Evolutionary conservation across 768 basidiomycete species (phyloP).

Genomic region (Lentinula guzmanii): DNA sequence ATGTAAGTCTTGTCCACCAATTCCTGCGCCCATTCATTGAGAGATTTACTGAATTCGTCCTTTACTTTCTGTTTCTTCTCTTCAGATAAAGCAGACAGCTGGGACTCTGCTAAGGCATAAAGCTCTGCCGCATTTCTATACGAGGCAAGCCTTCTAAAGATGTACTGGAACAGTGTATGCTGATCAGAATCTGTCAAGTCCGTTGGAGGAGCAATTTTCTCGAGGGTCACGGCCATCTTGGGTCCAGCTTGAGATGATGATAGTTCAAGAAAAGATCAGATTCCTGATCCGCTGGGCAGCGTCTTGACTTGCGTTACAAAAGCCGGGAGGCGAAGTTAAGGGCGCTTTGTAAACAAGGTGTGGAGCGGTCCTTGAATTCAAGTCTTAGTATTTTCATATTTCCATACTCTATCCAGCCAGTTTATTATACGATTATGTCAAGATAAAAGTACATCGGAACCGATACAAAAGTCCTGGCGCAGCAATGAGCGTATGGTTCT

Average conservation of each 20-base stretch:
- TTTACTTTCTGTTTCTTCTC: constrained; percentile 12
- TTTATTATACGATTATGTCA: background rate
- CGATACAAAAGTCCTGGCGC: background rate
- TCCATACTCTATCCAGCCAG: background rate
- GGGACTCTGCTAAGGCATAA: constrained; percentile 31
- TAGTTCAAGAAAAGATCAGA: background rate
- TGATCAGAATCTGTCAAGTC: constrained; percentile 29
- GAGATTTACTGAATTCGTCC: constrained; percentile 25
- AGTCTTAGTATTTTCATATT: background rate
- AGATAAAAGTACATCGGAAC: background rate
- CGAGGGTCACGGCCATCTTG: constrained; percentile 3
- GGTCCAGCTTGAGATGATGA: background rate
- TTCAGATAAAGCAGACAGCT: constrained; percentile 15
- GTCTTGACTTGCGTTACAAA: no score
- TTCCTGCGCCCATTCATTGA: constrained; percentile 40
- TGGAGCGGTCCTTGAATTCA: no score
- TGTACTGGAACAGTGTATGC: constrained; percentile 32
- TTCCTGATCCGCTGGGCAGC: background rate
- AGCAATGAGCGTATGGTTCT: background rate
- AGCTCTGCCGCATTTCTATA: constrained; percentile 38
- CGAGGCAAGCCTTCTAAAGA: constrained; percentile 37
- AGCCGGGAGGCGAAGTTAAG: no score
- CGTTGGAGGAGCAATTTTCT: constrained; percentile 26
- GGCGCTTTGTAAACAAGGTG: no score
- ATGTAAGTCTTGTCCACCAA: constrained; percentile 37